These are phyloP conservation scores for Apostasia shenzhenica DNA, from an alignment of 106 monocot species.

Conservation along the genomic window DNA sequence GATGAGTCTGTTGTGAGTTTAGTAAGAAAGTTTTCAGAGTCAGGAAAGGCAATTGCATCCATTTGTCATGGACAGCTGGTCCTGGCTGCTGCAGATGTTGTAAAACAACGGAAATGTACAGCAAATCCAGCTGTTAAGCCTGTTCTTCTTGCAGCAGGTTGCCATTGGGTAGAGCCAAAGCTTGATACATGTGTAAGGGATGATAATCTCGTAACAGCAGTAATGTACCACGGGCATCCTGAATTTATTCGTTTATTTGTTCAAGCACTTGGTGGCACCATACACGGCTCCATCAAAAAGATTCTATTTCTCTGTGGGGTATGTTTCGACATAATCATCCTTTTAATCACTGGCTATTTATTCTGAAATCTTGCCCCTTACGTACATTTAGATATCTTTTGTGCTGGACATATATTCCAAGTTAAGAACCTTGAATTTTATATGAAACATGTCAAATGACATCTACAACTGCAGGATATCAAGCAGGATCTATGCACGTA, in stretches of 20 bases:
- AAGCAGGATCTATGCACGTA: no score
- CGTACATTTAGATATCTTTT: no score
- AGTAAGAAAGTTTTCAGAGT: constrained; percentile 31
- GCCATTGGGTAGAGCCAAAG: constrained; percentile 72
- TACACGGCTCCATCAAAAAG: constrained; percentile 59
- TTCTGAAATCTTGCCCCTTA: no score
- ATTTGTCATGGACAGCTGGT: constrained; percentile 89
- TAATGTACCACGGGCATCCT: constrained; percentile 60
- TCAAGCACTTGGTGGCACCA: constrained; percentile 61
- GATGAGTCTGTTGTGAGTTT: constrained; percentile 41
- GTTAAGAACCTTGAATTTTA: no score
- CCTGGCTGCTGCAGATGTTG: constrained; percentile 72
- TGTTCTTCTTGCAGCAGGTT: constrained; percentile 56
- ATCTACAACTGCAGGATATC: no score
- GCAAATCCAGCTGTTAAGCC: constrained; percentile 71
- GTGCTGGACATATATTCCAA: no score
- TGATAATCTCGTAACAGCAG: constrained; percentile 76
- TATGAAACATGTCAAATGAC: no score
- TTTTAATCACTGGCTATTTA: neutral
- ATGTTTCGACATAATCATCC: constrained; percentile 10
- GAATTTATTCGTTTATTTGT: constrained; percentile 65
- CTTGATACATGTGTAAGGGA: constrained; percentile 44
- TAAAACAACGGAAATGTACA: constrained; percentile 67
- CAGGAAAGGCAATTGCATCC: constrained; percentile 60
- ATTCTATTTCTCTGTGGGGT: constrained; percentile 94